Conservation (phyloP, 2,329 filamentous ascomycete species). For the Hypocrella siamensis region DNA sequence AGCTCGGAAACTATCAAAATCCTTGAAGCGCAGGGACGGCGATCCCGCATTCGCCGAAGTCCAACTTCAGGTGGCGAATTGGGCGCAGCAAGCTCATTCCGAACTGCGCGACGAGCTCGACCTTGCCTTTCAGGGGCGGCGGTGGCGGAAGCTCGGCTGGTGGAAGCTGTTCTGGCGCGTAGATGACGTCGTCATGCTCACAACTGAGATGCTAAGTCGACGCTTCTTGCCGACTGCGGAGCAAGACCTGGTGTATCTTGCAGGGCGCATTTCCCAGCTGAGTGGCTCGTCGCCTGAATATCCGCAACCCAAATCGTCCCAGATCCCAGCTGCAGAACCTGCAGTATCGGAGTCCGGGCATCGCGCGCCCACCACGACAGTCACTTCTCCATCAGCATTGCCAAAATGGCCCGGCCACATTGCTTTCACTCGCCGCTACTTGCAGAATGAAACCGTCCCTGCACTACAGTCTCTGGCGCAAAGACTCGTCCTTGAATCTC, state of each 20-base stretch:
- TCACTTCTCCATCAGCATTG: conserved; percentile 7
- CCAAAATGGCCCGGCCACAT: conserved; percentile 63
- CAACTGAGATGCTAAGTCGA: conserved; percentile 60
- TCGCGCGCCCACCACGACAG: conserved; percentile 10
- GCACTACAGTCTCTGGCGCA: conserved; percentile 59
- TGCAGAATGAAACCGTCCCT: conserved; percentile 51
- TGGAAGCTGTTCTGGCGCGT: conserved; percentile 94
- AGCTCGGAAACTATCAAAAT: conserved; percentile 17
- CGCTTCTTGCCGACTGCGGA: conserved; percentile 68
- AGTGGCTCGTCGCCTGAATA: conserved; percentile 15
- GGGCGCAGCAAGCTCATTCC: conserved; percentile 67
- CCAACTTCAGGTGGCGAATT: conserved; percentile 35
- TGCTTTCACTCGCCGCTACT: conserved; percentile 48
- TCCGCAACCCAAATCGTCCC: conserved; percentile 17
- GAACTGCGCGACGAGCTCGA: conserved; percentile 73
- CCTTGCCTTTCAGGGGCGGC: conserved; percentile 55
- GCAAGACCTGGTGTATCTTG: conserved; percentile 65
- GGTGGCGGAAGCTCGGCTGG: conserved; percentile 75
- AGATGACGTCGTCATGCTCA: conserved; percentile 77
- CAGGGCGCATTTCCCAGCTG: conserved; percentile 53
- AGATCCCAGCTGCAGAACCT: conserved; percentile 3
- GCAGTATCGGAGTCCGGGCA: conserved; percentile 11
- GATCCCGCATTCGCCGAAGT: conserved; percentile 11
- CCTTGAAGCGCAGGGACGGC: conserved; percentile 13
- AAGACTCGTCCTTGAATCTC: conserved; percentile 57